Evolutionary conservation across 305 asterid genomes (phyloP).

Genomic region (Ruellia speciosa): DNA sequence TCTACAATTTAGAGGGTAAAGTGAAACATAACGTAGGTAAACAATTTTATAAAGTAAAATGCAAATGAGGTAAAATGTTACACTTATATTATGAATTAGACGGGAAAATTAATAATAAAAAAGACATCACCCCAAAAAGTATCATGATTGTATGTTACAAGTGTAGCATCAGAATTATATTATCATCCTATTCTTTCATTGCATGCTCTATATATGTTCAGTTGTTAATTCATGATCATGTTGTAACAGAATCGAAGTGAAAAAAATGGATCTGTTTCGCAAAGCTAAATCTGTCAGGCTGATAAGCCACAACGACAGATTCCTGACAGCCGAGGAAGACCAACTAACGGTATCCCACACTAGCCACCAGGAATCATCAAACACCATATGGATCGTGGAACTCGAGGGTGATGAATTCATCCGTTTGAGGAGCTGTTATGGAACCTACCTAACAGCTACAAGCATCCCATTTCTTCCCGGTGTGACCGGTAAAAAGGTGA

Average conservation of each 20-base stretch:
- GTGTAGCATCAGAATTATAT: too few relatives aligned
- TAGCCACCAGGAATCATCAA: slow-evolving; percentile 35
- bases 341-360: slow-evolving; percentile 30
- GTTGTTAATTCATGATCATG: not conserved
- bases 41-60: too few relatives aligned
- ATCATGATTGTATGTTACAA: too few relatives aligned
- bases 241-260: not conserved
- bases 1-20: too few relatives aligned
- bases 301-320: slow-evolving; percentile 49
- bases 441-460: slow-evolving; percentile 63
- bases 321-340: slow-evolving; percentile 60
- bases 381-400: slow-evolving; percentile 53
- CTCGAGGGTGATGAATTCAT: slow-evolving; percentile 24
- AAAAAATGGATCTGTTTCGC: slow-evolving; percentile 55
- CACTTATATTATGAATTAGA: too few relatives aligned
- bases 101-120: too few relatives aligned
- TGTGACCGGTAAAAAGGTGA: slow-evolving; percentile 41
- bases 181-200: too few relatives aligned
- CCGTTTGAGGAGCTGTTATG: slow-evolving; percentile 55
- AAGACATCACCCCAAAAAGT: too few relatives aligned
- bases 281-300: slow-evolving; percentile 47
- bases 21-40: too few relatives aligned
- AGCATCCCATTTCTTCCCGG: slow-evolving; percentile 46
- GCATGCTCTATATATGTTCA: too few relatives aligned
- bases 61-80: too few relatives aligned